phyloP scores from a whole-genome alignment of 345 rosid genomes.

The Ceriops decandra region DNA sequence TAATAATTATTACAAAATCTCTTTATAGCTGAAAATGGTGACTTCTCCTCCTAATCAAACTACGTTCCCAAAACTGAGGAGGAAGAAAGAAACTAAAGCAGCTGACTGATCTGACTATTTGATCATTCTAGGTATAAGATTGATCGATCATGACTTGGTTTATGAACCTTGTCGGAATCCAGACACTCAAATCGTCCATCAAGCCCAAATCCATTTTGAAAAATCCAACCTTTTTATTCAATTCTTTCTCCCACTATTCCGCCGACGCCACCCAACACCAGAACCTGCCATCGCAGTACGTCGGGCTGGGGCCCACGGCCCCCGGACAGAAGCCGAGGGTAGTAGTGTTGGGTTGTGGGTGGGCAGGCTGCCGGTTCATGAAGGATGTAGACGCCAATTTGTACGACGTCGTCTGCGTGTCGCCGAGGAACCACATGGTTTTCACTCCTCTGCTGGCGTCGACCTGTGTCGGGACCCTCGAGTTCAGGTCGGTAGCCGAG shows the following conservation, averaged over 20 bases:
- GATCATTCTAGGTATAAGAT: too few species aligned
- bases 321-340: conserved; percentile 66
- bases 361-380: conserved; percentile 93
- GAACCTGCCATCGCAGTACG: conserved; percentile 1
- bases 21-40: too few species aligned
- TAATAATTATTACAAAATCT: too few species aligned
- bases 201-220: background rate
- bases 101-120: too few species aligned
- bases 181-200: conserved; percentile 5
- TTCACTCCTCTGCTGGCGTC: conserved; percentile 90
- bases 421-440: conserved; percentile 89
- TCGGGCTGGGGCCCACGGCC: conserved; percentile 58
- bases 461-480: conserved; percentile 95
- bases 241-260: conserved; percentile 17
- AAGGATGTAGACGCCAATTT: conserved; percentile 64
- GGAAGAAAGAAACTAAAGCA: too few species aligned
- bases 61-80: too few species aligned
- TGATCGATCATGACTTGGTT: conserved; percentile 16
- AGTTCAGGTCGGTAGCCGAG: conserved; percentile 90
- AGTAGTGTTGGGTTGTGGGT: conserved; percentile 86
- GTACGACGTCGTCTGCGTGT: conserved; percentile 83
- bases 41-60: too few species aligned
- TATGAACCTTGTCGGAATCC: conserved; percentile 4
- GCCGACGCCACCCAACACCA: background rate
- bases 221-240: conserved; percentile 7